phyloP scores from a whole-genome alignment of 148 eudicot species.

The Rheum nobile region DNA sequence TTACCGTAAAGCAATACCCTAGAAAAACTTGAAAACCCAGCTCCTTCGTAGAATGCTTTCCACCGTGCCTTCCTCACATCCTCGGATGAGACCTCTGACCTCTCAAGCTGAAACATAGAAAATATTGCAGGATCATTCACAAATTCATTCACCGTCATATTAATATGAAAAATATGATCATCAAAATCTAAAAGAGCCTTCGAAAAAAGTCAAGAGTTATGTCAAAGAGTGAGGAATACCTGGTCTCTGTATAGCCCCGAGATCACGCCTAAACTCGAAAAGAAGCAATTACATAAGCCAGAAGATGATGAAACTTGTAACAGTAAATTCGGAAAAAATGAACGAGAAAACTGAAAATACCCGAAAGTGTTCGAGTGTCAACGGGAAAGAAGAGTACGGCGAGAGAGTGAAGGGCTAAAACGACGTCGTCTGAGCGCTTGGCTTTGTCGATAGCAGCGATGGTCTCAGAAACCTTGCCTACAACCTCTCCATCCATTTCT shows the following conservation, averaged over 20 bases:
- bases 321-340: background rate
- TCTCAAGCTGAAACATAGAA: conserved; percentile 28
- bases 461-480: conserved; percentile 40
- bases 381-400: conserved; percentile 52
- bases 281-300: background rate
- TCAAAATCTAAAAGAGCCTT: background rate
- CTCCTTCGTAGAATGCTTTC: conserved; percentile 61
- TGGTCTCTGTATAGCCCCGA: conserved; percentile 44
- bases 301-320: background rate
- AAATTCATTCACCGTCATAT: background rate
- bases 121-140: background rate
- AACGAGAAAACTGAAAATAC: conserved; percentile 12
- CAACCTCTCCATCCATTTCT: conserved; percentile 25
- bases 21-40: conserved; percentile 62
- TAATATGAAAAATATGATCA: background rate
- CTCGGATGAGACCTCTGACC: conserved; percentile 24
- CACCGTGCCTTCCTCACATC: conserved; percentile 39
- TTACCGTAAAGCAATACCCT: conserved; percentile 63
- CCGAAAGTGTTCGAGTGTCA: conserved; percentile 40
- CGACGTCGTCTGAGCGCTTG: conserved; percentile 53
- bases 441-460: conserved; percentile 41
- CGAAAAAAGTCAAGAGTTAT: background rate
- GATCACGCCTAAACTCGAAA: conserved; percentile 31
- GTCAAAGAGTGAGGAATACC: conserved; percentile 21
- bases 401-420: conserved; percentile 62